Conservation (phyloP, 306 rosid species). For the Glycyrrhiza uralensis region DNA sequence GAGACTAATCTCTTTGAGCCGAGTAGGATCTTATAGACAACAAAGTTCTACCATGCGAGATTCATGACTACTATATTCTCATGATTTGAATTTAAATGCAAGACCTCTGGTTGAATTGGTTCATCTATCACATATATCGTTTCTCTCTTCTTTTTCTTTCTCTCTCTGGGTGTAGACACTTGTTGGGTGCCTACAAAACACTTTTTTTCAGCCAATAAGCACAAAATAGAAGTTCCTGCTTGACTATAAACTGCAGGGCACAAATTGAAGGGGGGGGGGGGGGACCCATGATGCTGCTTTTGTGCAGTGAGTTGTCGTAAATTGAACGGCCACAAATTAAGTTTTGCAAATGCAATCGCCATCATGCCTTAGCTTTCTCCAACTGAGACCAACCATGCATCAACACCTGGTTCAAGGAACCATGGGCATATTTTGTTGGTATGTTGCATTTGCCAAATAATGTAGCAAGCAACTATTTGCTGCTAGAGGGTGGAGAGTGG, state of each 20-base stretch:
- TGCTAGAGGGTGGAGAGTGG: not conserved
- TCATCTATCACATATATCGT: too few species aligned
- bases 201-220: too few species aligned
- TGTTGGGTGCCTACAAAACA: too few species aligned
- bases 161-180: too few species aligned
- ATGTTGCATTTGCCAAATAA: not conserved
- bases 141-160: too few species aligned
- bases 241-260: not conserved
- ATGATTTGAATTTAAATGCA: too few species aligned
- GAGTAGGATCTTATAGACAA: too few species aligned
- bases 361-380: constrained; percentile 10
- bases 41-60: too few species aligned
- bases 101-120: too few species aligned
- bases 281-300: constrained; percentile 21
- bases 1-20: too few species aligned
- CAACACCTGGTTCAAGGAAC: not conserved
- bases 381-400: not conserved
- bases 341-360: constrained; percentile 19
- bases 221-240: not conserved
- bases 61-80: too few species aligned
- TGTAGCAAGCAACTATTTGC: not conserved
- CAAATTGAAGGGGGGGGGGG: too few species aligned
- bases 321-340: constrained; percentile 34
- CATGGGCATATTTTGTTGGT: constrained; percentile 15
- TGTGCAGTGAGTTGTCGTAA: not conserved